phyloP scores from a whole-genome alignment of 192 early-diverging fungal genomes.

The Entophlyctis helioformis region DNA sequence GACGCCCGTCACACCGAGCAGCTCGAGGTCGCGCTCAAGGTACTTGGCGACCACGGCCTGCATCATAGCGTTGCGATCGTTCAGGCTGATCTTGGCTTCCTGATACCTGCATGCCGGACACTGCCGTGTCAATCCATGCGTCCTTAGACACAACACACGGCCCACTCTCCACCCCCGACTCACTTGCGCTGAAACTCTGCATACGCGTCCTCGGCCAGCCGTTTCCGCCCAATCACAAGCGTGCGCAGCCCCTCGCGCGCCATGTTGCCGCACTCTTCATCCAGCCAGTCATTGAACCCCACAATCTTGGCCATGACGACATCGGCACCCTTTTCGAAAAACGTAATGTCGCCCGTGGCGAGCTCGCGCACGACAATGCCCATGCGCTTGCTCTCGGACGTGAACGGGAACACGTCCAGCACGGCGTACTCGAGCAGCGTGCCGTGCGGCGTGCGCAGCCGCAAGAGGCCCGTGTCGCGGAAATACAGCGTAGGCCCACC shows the following conservation, averaged over 20 bases:
- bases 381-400: slow-evolving; percentile 96
- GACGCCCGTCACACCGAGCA: slow-evolving; percentile 87
- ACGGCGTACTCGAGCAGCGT: slow-evolving; percentile 55
- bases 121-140: too few species aligned
- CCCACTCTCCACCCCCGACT: background rate
- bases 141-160: too few species aligned
- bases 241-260: slow-evolving; percentile 90
- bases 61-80: slow-evolving; percentile 53
- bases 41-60: slow-evolving; percentile 48
- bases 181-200: slow-evolving; percentile 9
- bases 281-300: slow-evolving; percentile 89
- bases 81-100: slow-evolving; percentile 60
- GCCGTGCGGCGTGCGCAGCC: slow-evolving; percentile 5
- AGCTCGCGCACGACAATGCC: slow-evolving; percentile 75
- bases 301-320: slow-evolving; percentile 80
- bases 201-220: slow-evolving; percentile 52
- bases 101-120: too few species aligned
- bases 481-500: slow-evolving; percentile 75
- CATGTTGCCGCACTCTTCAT: slow-evolving; percentile 96
- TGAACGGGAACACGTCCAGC: slow-evolving; percentile 94
- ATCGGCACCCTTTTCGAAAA: slow-evolving; percentile 93
- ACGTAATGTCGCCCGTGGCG: slow-evolving; percentile 61
- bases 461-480: slow-evolving; percentile 58
- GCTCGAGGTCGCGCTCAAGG: slow-evolving; percentile 76
- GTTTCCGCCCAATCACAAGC: slow-evolving; percentile 78